phyloP scores from a whole-genome alignment of 306 rosid genomes.

The Castanea mollissima region DNA sequence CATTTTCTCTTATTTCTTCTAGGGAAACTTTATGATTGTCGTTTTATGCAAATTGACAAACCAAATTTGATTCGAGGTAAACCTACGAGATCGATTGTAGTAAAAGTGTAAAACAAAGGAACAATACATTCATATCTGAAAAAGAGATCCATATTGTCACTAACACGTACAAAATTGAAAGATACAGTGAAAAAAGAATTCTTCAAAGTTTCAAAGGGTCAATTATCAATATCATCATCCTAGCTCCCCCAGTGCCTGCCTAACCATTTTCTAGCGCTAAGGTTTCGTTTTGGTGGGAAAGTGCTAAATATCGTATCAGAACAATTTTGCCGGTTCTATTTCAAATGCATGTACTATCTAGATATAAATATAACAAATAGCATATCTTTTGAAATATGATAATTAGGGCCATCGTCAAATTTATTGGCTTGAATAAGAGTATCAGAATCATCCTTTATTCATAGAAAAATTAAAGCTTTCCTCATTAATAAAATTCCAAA shows the following conservation, averaged over 20 bases:
- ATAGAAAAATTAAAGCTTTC: neutral
- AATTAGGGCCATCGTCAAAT: neutral
- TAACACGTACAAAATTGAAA: neutral
- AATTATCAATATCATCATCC: neutral
- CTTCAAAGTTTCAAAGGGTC: neutral
- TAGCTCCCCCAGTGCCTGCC: neutral
- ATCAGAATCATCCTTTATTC: slow-evolving; percentile 15
- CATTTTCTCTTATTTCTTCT: neutral
- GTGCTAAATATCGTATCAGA: neutral
- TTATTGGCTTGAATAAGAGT: slow-evolving; percentile 15
- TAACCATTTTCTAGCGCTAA: neutral
- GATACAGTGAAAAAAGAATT: too few relatives aligned
- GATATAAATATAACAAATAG: too few relatives aligned
- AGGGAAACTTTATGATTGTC: neutral
- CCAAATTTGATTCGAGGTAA: neutral
- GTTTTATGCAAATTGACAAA: neutral
- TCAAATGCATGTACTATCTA: neutral
- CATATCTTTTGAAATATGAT: neutral
- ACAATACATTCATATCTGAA: neutral
- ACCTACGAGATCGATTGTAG: neutral
- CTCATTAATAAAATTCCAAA: neutral
- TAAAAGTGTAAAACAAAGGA: neutral
- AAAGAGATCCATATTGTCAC: neutral
- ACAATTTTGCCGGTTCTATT: neutral
- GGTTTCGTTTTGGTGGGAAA: neutral